phyloP scores from a whole-genome alignment of 208 protist genomes.

The Wallacemonas sp. region DNA sequence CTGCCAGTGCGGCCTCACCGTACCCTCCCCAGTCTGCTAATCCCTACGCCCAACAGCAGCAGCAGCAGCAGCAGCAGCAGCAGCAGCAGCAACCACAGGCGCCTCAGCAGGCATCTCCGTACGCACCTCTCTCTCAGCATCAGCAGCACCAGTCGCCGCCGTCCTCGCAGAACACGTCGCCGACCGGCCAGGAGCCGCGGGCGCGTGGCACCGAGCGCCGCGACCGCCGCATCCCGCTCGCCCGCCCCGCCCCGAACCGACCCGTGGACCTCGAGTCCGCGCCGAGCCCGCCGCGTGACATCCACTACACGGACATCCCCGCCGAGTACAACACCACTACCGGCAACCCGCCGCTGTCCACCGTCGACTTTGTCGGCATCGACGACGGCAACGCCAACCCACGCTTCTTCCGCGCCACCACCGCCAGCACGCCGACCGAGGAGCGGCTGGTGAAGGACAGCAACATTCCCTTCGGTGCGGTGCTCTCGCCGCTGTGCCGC shows the following conservation, averaged over 20 bases:
- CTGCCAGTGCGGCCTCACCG: not conserved
- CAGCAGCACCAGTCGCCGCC: slow-evolving; percentile 7
- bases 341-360: slow-evolving; percentile 66
- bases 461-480: slow-evolving; percentile 75
- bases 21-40: not conserved
- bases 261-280: slow-evolving; percentile 52
- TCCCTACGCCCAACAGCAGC: not conserved
- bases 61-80: not conserved
- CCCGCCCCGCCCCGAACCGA: slow-evolving; percentile 40
- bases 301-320: slow-evolving; percentile 37
- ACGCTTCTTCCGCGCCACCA: slow-evolving; percentile 90
- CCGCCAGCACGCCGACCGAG: slow-evolving; percentile 49
- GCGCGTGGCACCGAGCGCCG: not conserved
- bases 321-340: slow-evolving; percentile 49
- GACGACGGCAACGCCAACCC: slow-evolving; percentile 90
- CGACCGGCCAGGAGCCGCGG: not conserved
- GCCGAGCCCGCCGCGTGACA: slow-evolving; percentile 62
- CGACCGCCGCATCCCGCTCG: slow-evolving; percentile 25
- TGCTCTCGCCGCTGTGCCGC: slow-evolving; percentile 82
- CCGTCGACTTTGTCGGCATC: slow-evolving; percentile 71
- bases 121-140: not conserved
- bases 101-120: not conserved
- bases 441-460: slow-evolving; percentile 74
- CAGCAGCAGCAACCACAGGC: not conserved
- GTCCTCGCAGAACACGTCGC: not conserved